Evolutionary conservation across 352 stramenopile species (phyloP), one percentile per base, ranked within the genome.

Genomic region (Phytophthora sojae): DNA sequence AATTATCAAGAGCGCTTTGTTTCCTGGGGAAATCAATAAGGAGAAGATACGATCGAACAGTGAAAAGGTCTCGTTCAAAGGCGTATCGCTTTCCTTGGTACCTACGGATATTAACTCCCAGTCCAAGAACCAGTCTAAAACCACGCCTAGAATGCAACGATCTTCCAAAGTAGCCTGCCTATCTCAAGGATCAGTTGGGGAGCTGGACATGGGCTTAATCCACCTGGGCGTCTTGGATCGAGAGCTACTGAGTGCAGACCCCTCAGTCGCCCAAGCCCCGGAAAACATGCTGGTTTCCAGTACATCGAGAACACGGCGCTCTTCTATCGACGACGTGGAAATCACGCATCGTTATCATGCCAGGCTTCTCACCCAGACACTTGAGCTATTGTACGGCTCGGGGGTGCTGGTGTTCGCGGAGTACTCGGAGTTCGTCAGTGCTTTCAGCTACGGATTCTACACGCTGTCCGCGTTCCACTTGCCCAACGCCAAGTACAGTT

Each of bases 391-490:
- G 11, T 82, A 69, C 47, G 42, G 39, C 6, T 65, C 68, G 17
- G 76, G 76, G 55, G 63, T 68, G 6, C 56, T 77, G 7, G 32
- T 72, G 19, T 62, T 82, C 19, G 61, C 57, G n/a, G 76, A 80
- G 64, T 82, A 80, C 58, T 57, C 71, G 21, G 72, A 80, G 53
- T 74, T 61, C n/a, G 57, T 59, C 19, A 67, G 73, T 32, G 57
- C 72, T 1, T 53, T 62, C 11, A 55, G 67, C 23, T 80, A 83
- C 57, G 67, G 49, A 6, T 29, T 73, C 3, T 83, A 79, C 61
- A 52, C 72, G 1, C 51, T 74, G 14, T 58, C 56, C 2, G 26
- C 69, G 3, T 69, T 63, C 35, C 61, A 59, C 7, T 39, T 70
- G 29, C 61, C 54, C 3, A 62, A 64, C 44, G 52, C 67, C 45